These are phyloP conservation scores for Debaryomyces nepalensis DNA, from an alignment of 1,139 yeast genomes.

Conservation along the genomic window DNA sequence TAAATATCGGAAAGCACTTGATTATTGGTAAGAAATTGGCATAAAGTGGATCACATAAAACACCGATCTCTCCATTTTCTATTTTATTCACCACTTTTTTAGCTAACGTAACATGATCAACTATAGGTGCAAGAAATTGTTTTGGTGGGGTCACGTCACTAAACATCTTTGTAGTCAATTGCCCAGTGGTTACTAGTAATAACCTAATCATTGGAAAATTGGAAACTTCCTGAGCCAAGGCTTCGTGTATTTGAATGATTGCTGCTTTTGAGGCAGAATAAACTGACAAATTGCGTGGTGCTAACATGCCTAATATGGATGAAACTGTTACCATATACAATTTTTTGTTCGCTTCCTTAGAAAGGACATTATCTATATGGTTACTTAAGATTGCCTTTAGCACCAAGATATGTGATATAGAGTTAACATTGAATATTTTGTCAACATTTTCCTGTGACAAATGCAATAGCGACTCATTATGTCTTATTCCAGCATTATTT, in stretches of 20 bases:
- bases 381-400: constrained; percentile 46
- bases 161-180: constrained; percentile 66
- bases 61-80: constrained; percentile 55
- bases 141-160: constrained; percentile 61
- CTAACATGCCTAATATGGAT: constrained; percentile 70
- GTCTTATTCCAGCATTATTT: constrained; percentile 79
- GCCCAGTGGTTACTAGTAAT: constrained; percentile 68
- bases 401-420: constrained; percentile 58
- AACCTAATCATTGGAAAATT: constrained; percentile 37
- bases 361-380: constrained; percentile 20
- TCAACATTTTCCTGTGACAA: constrained; percentile 36
- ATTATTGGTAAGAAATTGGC: constrained; percentile 60
- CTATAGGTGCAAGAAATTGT: constrained; percentile 66
- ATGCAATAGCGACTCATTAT: constrained; percentile 46
- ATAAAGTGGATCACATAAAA: constrained; percentile 61
- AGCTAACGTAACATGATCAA: constrained; percentile 50
- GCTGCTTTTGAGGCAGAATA: constrained; percentile 75
- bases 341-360: constrained; percentile 19
- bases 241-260: constrained; percentile 60
- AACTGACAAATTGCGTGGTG: constrained; percentile 68
- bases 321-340: constrained; percentile 67
- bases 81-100: constrained; percentile 43
- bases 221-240: constrained; percentile 54
- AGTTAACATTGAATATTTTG: constrained; percentile 56
- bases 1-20: constrained; percentile 53